Evolutionary conservation across 768 basidiomycete genomes (phyloP).

Genomic region (Boletus sp.): DNA sequence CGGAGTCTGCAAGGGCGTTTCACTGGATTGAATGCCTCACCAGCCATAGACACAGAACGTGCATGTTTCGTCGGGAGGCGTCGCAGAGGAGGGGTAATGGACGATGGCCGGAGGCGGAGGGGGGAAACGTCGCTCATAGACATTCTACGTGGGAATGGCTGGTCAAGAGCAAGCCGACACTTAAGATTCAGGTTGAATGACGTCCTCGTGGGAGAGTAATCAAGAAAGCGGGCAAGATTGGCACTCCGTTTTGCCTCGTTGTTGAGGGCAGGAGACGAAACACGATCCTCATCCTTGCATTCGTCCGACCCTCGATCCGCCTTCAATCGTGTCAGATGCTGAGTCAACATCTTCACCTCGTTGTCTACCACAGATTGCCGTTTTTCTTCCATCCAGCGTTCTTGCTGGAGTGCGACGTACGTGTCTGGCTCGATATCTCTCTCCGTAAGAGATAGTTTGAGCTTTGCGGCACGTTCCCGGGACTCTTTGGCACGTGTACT

Average conservation of each 20-base stretch:
- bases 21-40: slow-evolving; percentile 28
- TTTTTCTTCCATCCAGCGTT: slow-evolving; percentile 54
- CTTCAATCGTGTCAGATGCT: slow-evolving; percentile 35
- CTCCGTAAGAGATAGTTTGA: slow-evolving; percentile 39
- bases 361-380: slow-evolving; percentile 37
- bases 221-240: slow-evolving; percentile 42
- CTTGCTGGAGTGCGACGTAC: slow-evolving; percentile 41
- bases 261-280: slow-evolving; percentile 13
- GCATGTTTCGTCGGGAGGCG: slow-evolving; percentile 26
- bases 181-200: slow-evolving; percentile 34
- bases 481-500: slow-evolving; percentile 46
- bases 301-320: slow-evolving; percentile 24
- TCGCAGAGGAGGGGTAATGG: slow-evolving; percentile 26
- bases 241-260: slow-evolving; percentile 29
- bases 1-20: slow-evolving; percentile 30
- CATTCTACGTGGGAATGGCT: slow-evolving; percentile 33
- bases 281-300: slow-evolving; percentile 18
- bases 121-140: slow-evolving; percentile 36
- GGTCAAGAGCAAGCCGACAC: slow-evolving; percentile 29
- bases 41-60: slow-evolving; percentile 26
- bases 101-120: slow-evolving; percentile 34
- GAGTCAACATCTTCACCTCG: slow-evolving; percentile 36
- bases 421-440: slow-evolving; percentile 38
- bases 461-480: slow-evolving; percentile 39
- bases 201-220: slow-evolving; percentile 33